These are phyloP conservation scores for Chlorella vulgaris DNA, from an alignment of 139 green algal species.

Conservation along the genomic window DNA sequence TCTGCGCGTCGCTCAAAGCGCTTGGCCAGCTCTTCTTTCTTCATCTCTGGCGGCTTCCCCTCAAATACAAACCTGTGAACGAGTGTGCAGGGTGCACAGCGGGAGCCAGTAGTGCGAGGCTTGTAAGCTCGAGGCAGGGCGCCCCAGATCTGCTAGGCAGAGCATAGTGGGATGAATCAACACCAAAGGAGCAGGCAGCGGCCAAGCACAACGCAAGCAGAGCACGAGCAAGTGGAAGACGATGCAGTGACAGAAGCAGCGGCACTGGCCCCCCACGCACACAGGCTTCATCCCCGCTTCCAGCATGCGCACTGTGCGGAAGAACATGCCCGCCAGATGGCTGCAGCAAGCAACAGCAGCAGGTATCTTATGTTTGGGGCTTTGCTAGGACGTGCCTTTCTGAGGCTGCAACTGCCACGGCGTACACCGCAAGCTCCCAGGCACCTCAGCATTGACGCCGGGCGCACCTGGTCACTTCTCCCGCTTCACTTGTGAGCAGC, in stretches of 20 bases:
- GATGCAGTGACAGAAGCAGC: no score
- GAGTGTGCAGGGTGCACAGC: background rate
- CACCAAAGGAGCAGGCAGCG: no score
- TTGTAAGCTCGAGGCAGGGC: no score
- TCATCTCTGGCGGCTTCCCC: constrained; percentile 93
- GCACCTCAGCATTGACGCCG: background rate
- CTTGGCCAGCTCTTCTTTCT: constrained; percentile 86
- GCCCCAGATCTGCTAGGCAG: no score
- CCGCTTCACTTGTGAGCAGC: constrained; percentile 90
- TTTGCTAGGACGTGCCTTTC: background rate
- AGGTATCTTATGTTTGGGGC: background rate
- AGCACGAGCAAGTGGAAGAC: background rate
- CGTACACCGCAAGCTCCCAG: background rate
- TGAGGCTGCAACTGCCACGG: background rate
- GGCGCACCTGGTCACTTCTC: constrained; percentile 89
- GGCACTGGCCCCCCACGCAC: constrained; percentile 49
- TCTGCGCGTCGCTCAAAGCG: constrained; percentile 43
- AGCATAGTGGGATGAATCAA: no score
- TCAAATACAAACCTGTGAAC: constrained; percentile 93
- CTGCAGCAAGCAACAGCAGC: constrained; percentile 35
- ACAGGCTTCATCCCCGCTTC: constrained; percentile 95
- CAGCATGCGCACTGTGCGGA: constrained; percentile 92
- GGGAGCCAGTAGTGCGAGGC: no score
- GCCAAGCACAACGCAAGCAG: background rate
- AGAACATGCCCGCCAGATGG: constrained; percentile 96